Evolutionary conservation across 1,284 basidiomycete genomes (phyloP).

Genomic region (Pyrrhoderma noxium): DNA sequence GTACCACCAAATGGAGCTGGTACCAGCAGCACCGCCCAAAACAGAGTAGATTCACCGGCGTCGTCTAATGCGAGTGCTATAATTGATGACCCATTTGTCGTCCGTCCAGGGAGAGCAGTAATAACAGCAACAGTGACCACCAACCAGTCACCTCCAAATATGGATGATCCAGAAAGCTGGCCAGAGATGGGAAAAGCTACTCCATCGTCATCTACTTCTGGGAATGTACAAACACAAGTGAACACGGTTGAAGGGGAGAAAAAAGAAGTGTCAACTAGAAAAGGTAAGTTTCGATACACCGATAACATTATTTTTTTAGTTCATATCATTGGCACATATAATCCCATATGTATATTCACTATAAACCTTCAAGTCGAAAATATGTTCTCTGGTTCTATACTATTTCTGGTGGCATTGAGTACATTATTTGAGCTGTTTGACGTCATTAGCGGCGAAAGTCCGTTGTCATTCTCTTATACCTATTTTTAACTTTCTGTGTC

Average conservation of each 20-base stretch:
- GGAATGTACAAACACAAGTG: constrained; percentile 17
- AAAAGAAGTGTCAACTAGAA: constrained; percentile 17
- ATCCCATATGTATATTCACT: too few relatives aligned
- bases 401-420: too few relatives aligned
- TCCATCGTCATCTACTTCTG: constrained; percentile 17
- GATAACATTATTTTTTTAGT: neutral
- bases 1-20: constrained; percentile 14
- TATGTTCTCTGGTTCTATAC: too few relatives aligned
- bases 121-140: constrained; percentile 14
- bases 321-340: too few relatives aligned
- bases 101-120: constrained; percentile 27
- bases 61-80: constrained; percentile 2
- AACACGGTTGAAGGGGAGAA: constrained; percentile 22
- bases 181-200: constrained; percentile 39
- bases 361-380: too few relatives aligned
- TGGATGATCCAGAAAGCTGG: constrained; percentile 38
- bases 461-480: too few relatives aligned
- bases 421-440: too few relatives aligned
- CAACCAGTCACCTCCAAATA: constrained; percentile 19
- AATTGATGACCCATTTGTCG: constrained; percentile 38
- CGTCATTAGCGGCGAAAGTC: too few relatives aligned
- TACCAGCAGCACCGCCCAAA: too few relatives aligned
- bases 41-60: neutral
- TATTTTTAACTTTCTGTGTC: too few relatives aligned
- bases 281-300: constrained; percentile 3